Percentiles rank a stretch among this genome's conserved stretches.
Evolutionary conservation across 176 grass and related monocot genomes (phyloP).

Genomic region (Guadua angustifolia): DNA sequence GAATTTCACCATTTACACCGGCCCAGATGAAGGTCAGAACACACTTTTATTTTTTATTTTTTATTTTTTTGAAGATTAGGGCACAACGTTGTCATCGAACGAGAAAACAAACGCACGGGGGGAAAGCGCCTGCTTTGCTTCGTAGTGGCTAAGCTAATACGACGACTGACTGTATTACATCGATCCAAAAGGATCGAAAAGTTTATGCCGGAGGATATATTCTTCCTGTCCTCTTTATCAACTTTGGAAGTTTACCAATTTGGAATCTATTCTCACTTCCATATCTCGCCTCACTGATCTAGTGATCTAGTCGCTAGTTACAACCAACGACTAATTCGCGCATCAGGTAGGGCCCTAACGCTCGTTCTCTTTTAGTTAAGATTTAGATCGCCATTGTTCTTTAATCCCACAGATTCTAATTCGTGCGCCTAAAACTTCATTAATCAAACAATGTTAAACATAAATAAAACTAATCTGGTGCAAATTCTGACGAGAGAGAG

Average conservation of each 20-base stretch:
- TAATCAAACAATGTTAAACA: neutral
- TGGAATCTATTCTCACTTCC: conserved; percentile 46
- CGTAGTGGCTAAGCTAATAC: neutral
- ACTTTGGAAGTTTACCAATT: conserved; percentile 44
- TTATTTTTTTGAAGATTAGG: neutral
- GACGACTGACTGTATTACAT: neutral
- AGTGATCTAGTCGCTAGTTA: neutral
- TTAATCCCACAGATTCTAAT: neutral
- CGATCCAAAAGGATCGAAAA: conserved; percentile 18
- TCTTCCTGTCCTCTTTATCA: conserved; percentile 42
- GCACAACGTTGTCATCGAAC: neutral
- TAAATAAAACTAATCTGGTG: neutral
- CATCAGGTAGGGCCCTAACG: neutral
- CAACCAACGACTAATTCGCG: neutral
- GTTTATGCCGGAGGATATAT: conserved; percentile 41
- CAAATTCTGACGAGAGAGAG: neutral
- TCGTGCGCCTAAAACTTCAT: neutral
- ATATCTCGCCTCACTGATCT: neutral
- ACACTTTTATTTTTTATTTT: too few species aligned
- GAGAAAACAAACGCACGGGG: neutral
- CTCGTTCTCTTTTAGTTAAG: conserved; percentile 16
- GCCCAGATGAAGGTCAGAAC: neutral
- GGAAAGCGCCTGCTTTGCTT: neutral
- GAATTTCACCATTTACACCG: neutral
- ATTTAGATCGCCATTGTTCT: neutral